Conservation (phyloP, 768 basidiomycete species). For the Rhizopogon vesiculosus region DNA sequence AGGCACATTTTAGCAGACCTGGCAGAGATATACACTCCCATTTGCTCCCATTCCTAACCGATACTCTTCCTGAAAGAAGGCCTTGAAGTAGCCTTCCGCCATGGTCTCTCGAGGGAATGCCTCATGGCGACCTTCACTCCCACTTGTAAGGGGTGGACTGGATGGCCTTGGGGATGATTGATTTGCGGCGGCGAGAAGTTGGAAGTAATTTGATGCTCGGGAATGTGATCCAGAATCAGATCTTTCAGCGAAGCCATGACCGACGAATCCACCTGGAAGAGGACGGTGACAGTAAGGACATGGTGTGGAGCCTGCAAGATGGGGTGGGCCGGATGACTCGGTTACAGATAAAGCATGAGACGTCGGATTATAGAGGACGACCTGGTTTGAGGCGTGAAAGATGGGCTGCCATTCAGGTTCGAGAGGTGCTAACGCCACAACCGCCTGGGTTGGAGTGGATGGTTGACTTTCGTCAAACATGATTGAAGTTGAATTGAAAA, state of each 20-base stretch:
- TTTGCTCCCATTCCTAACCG: constrained; percentile 94
- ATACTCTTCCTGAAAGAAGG: constrained; percentile 89
- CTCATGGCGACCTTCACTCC: constrained; percentile 9
- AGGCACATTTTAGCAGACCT: constrained; percentile 40
- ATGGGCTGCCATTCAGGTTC: constrained; percentile 68
- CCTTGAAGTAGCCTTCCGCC: constrained; percentile 90
- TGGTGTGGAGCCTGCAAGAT: constrained; percentile 19
- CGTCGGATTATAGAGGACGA: constrained; percentile 83
- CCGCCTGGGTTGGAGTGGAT: constrained; percentile 26
- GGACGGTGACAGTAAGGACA: constrained; percentile 78
- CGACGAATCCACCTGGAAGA: constrained; percentile 42
- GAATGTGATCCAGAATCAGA: constrained; percentile 40
- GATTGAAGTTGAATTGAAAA: neutral
- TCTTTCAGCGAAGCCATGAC: constrained; percentile 21
- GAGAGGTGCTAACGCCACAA: constrained; percentile 19
- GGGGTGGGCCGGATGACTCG: constrained; percentile 23
- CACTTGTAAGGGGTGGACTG: constrained; percentile 35
- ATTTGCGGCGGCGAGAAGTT: constrained; percentile 68
- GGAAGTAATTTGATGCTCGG: constrained; percentile 76
- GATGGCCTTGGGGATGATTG: constrained; percentile 53
- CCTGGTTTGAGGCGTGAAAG: constrained; percentile 77
- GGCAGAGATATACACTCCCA: constrained; percentile 85
- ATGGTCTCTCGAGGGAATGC: constrained; percentile 66
- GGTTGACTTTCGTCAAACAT: constrained; percentile 29
- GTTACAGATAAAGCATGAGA: constrained; percentile 78